phyloP scores from a whole-genome alignment of 2,329 filamentous ascomycete species.

The Botryosphaeria dothidea region DNA sequence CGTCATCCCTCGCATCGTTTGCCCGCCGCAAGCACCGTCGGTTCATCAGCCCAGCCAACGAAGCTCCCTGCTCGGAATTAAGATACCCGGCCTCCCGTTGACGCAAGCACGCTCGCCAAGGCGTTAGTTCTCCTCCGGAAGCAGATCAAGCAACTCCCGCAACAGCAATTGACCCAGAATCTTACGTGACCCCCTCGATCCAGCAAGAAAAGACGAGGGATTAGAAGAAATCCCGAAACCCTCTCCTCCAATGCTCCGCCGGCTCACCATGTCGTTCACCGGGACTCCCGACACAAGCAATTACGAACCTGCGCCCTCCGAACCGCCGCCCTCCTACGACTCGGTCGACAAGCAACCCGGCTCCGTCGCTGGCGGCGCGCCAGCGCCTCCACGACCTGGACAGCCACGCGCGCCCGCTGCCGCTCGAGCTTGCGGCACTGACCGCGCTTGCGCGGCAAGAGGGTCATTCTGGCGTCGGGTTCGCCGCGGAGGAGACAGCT shows the following conservation, averaged over 20 bases:
- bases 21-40: not conserved
- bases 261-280: slow-evolving; percentile 14
- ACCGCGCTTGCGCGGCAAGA: slow-evolving; percentile 72
- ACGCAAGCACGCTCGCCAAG: slow-evolving; percentile 1
- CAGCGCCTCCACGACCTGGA: slow-evolving; percentile 35
- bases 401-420: slow-evolving; percentile 57
- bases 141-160: slow-evolving; percentile 14
- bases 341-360: slow-evolving; percentile 30
- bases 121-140: slow-evolving; percentile 8
- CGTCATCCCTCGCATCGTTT: slow-evolving; percentile 1
- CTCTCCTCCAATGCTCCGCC: slow-evolving; percentile 2
- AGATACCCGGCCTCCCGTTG: slow-evolving; percentile 4
- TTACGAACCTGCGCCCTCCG: slow-evolving; percentile 29
- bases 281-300: slow-evolving; percentile 4
- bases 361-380: slow-evolving; percentile 23
- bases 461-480: slow-evolving; percentile 86
- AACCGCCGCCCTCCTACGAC: slow-evolving; percentile 48
- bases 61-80: slow-evolving; percentile 5
- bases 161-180: slow-evolving; percentile 13
- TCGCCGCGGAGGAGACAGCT: slow-evolving; percentile 84
- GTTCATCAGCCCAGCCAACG: not conserved
- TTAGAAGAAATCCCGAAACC: not conserved
- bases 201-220: not conserved
- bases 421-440: slow-evolving; percentile 79
- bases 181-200: not conserved